Base-by-base conservation (phyloP, 2,329 filamentous ascomycete genomes). In the Cryphonectria nitschkei region DNA sequence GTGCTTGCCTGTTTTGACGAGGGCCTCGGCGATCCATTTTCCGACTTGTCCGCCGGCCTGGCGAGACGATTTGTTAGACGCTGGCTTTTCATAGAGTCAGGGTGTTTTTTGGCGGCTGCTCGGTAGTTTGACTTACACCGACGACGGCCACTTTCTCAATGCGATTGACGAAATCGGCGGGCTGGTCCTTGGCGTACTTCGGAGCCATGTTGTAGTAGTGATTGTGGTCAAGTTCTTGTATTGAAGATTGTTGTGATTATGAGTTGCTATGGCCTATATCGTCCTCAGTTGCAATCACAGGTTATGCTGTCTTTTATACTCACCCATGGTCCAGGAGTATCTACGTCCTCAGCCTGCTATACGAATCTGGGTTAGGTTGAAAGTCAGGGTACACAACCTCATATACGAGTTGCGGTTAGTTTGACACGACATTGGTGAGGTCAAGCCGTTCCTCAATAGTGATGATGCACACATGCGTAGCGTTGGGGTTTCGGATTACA, bases 1-100 rank as follows among this genome's bases (percentile, higher is more conserved):
- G 76, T 86, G 84, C 62, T 82, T 82, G 68, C 83, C 83, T 37
- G 79, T 81, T 52, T 79, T 78, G 61, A 84, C 74, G 5, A 87
- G 78, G n/a, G 79, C 79, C 5, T 78, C 50, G 11, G 75, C 68
- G 22, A 76, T 72, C 65, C 72, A 67, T 13, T 66, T 67, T 26
- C 76, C 76, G 32, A 77, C 60, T 29, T 69, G 73, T 19, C 76
- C 76, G 26, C 71, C 74, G 34, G 76, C 76, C 76, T 77, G 26
- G 3, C 26, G 13, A 37, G 2, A 11, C 46, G 11, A 64, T 16
- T 13, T 34, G 66, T 73, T 26, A 73, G 69, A 22, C 56, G 16
- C 16, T n/a, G 41, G 26, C 26, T 1, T 26, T n/a, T 11, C 2
- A 50, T 50, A n/a, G 9, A 1, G 26, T 8, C 26, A 58, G 9